Evolutionary conservation across 495 filamentous ascomycete genomes (phyloP).

Genomic region (Usnea hakonensis): DNA sequence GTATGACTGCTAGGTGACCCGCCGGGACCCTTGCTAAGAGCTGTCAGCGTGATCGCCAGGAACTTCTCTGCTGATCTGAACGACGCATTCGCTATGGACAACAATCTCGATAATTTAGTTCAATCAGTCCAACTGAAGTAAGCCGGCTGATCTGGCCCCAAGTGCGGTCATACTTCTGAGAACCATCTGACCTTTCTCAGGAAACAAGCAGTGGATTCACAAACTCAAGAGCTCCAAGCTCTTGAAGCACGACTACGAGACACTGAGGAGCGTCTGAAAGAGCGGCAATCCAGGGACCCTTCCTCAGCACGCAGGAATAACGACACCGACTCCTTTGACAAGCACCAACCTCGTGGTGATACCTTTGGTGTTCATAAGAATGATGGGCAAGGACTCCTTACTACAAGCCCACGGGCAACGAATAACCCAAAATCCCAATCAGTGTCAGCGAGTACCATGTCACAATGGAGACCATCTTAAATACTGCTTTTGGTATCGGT

Average conservation of each 20-base stretch:
- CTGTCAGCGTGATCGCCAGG: conserved; percentile 69
- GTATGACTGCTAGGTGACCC: conserved; percentile 43
- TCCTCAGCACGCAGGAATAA: conserved; percentile 16
- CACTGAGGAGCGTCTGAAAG: conserved; percentile 73
- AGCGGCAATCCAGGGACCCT: conserved; percentile 27
- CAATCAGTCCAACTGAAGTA: conserved; percentile 81
- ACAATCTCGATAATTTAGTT: conserved; percentile 66
- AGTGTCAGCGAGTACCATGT: conserved; percentile 15
- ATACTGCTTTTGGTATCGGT: conserved; percentile 3
- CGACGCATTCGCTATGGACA: conserved; percentile 81
- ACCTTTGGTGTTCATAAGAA: conserved; percentile 9
- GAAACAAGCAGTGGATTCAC: conserved; percentile 65
- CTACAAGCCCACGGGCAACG: conserved; percentile 12
- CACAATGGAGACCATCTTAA: conserved; percentile 13
- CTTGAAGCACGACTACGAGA: conserved; percentile 77
- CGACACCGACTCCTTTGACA: conserved; percentile 1
- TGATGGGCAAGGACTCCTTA: background rate
- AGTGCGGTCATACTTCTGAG: background rate
- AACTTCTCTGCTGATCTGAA: conserved; percentile 81
- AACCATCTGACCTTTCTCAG: conserved; percentile 26
- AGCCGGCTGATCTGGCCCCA: conserved; percentile 24
- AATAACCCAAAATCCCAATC: conserved; percentile 6
- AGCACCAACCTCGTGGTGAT: conserved; percentile 10
- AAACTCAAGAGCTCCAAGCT: conserved; percentile 71
- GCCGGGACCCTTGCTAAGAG: background rate